phyloP scores from a whole-genome alignment of 2,329 filamentous ascomycete species.

The Dactylellina drechsleri region DNA sequence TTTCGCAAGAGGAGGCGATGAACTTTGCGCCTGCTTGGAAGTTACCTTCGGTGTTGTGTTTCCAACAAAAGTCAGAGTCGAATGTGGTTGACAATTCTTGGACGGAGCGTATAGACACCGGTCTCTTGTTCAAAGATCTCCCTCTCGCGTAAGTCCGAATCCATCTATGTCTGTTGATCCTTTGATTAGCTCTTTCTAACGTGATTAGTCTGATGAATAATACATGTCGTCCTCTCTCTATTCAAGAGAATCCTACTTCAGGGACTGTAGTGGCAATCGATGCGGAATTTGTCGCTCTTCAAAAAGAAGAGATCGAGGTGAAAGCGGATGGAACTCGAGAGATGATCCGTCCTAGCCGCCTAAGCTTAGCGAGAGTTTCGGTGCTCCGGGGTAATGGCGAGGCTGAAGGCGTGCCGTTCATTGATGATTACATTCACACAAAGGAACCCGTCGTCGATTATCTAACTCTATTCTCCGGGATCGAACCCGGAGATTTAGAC shows the following conservation, averaged over 20 bases:
- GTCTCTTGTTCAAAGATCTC: slow-evolving; percentile 78
- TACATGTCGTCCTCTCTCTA: slow-evolving; percentile 71
- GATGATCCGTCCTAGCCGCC: slow-evolving; percentile 88
- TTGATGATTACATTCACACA: slow-evolving; percentile 96
- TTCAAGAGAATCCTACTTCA: slow-evolving; percentile 73
- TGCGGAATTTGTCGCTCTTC: slow-evolving; percentile 93
- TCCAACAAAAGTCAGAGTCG: slow-evolving; percentile 81
- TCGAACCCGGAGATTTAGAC: slow-evolving; percentile 85
- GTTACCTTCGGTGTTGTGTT: slow-evolving; percentile 84
- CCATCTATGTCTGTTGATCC: slow-evolving; percentile 57
- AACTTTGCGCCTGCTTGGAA: slow-evolving; percentile 94
- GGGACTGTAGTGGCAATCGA: slow-evolving; percentile 87
- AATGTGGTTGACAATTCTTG: slow-evolving; percentile 86
- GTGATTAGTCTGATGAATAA: slow-evolving; percentile 64
- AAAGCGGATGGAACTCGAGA: slow-evolving; percentile 92
- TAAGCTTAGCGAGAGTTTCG: slow-evolving; percentile 91
- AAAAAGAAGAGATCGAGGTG: slow-evolving; percentile 94
- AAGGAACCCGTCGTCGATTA: slow-evolving; percentile 94
- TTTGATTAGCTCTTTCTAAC: slow-evolving; percentile 59
- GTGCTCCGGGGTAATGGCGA: slow-evolving; percentile 83
- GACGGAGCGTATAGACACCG: slow-evolving; percentile 85
- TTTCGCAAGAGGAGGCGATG: slow-evolving; percentile 83
- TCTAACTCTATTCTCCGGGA: slow-evolving; percentile 91
- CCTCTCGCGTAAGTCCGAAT: slow-evolving; percentile 20
- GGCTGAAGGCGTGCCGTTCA: slow-evolving; percentile 84